These are phyloP conservation scores for Phytophthora colocasiae DNA, from an alignment of 352 stramenopile species.

Conservation along the genomic window DNA sequence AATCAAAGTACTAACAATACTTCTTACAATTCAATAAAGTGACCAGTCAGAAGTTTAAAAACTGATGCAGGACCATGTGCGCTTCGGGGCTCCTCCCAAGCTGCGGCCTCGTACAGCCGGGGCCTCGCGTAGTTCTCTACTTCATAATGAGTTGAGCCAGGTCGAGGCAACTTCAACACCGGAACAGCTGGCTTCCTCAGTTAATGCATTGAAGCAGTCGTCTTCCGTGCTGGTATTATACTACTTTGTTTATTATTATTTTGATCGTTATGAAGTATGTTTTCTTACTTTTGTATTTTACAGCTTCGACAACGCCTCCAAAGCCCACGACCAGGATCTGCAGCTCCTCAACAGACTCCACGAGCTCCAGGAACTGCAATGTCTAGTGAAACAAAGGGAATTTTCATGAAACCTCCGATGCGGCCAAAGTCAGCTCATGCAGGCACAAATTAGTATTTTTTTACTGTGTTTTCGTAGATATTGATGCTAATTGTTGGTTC, in stretches of 20 bases:
- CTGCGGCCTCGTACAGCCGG: conserved; percentile 59
- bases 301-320: conserved; percentile 62
- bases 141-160: neutral
- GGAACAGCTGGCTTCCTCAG: conserved; percentile 18
- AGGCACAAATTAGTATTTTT: conserved; percentile 9
- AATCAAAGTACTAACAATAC: neutral
- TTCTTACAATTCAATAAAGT: no score
- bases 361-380: conserved; percentile 13
- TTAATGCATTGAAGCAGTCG: conserved; percentile 23
- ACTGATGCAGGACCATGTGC: conserved; percentile 53
- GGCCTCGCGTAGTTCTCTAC: conserved; percentile 23
- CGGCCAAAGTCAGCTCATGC: conserved; percentile 46
- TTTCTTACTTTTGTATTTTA: conserved; percentile 4
- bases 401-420: conserved; percentile 48
- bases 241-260: neutral
- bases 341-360: conserved; percentile 21
- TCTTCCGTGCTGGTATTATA: conserved; percentile 10
- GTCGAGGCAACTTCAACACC: conserved; percentile 11
- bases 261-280: neutral
- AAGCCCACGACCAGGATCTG: conserved; percentile 46
- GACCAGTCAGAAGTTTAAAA: no score
- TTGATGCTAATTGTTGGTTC: neutral
- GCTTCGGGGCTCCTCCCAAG: conserved; percentile 58
- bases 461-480: neutral
- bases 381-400: conserved; percentile 20